These are phyloP conservation scores for Chamaenerion angustifolium DNA, from an alignment of 345 rosid genomes.

Conservation along the genomic window DNA sequence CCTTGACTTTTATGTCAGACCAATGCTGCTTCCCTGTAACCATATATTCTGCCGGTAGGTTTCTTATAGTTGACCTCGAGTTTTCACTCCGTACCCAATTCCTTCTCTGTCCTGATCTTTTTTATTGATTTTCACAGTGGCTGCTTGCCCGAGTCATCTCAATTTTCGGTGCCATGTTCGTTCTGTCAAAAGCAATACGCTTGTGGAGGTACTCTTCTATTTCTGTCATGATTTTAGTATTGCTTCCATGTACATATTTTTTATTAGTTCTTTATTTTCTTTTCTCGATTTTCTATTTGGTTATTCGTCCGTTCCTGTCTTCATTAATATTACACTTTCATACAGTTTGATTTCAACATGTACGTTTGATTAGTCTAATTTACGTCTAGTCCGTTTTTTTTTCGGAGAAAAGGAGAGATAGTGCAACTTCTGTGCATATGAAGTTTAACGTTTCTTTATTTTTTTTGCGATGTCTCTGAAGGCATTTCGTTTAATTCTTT, in stretches of 20 bases:
- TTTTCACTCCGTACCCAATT: not conserved
- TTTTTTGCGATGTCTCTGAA: no score
- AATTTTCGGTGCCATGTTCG: slow-evolving; percentile 33
- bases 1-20: slow-evolving; percentile 41
- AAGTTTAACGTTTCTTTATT: no score
- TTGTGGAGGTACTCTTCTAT: slow-evolving; percentile 19
- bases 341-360: no score
- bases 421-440: no score
- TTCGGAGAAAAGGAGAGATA: no score
- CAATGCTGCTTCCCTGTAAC: slow-evolving; percentile 64
- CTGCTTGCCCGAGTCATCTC: slow-evolving; percentile 25
- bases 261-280: not conserved
- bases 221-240: not conserved
- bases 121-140: slow-evolving; percentile 21
- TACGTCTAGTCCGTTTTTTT: no score
- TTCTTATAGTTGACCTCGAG: not conserved
- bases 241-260: no score
- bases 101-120: not conserved
- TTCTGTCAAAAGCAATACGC: slow-evolving; percentile 30
- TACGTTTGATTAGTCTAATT: no score
- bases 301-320: no score
- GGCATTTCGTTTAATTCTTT: not conserved
- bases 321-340: no score
- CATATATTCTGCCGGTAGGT: slow-evolving; percentile 72
- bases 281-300: no score